Evolutionary conservation across 768 basidiomycete genomes (phyloP).

Genomic region (Amanita subjunquillea): DNA sequence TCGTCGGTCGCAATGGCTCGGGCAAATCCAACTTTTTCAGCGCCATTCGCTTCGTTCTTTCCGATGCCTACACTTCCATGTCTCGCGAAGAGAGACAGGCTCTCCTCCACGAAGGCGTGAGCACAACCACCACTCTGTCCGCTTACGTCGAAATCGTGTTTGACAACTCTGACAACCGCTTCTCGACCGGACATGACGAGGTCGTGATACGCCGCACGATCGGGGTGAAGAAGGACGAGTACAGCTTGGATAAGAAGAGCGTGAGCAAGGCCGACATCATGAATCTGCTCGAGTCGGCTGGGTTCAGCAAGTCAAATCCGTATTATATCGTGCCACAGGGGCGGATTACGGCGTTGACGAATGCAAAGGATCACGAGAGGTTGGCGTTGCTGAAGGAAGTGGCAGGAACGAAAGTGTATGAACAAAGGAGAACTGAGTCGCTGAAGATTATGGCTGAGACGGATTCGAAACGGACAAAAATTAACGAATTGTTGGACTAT

Average conservation of each 20-base stretch:
- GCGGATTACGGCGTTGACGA: slow-evolving; percentile 93
- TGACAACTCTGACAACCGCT: slow-evolving; percentile 89
- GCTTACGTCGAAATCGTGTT: slow-evolving; percentile 95
- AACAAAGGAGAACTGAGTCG: slow-evolving; percentile 85
- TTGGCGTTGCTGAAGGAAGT: slow-evolving; percentile 95
- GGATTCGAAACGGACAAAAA: slow-evolving; percentile 85
- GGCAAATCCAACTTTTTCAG: slow-evolving; percentile 97
- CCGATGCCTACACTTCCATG: slow-evolving; percentile 96
- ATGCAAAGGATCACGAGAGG: slow-evolving; percentile 92
- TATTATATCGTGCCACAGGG: slow-evolving; percentile 99
- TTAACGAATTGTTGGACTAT: slow-evolving; percentile 79
- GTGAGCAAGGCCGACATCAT: slow-evolving; percentile 95
- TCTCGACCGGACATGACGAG: slow-evolving; percentile 85
- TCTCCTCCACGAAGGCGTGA: slow-evolving; percentile 90
- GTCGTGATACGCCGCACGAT: slow-evolving; percentile 89
- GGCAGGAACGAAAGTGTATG: slow-evolving; percentile 96
- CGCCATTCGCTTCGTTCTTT: slow-evolving; percentile 97
- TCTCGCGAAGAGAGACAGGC: slow-evolving; percentile 85
- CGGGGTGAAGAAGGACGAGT: slow-evolving; percentile 97
- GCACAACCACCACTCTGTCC: slow-evolving; percentile 78
- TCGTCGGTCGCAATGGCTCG: slow-evolving; percentile 94
- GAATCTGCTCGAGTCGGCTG: slow-evolving; percentile 93
- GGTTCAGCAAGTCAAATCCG: slow-evolving; percentile 96
- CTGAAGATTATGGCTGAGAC: slow-evolving; percentile 97
- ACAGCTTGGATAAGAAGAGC: slow-evolving; percentile 92